Evolutionary conservation across 257 asterid genomes (phyloP).

Genomic region (Penstemon newberryi): DNA sequence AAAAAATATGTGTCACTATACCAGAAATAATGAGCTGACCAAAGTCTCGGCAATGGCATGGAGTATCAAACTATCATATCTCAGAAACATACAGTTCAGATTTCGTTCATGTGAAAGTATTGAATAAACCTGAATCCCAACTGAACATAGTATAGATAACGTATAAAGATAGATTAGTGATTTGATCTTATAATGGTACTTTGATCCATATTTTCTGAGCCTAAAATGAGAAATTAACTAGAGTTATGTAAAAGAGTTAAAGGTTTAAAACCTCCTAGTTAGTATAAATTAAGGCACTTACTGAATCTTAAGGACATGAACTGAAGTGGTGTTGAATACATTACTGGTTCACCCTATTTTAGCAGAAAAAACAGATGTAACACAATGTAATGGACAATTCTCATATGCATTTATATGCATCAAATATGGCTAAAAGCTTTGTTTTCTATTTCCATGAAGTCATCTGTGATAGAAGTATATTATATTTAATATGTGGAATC

Average conservation of each 20-base stretch:
- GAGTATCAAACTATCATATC: no score
- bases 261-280: not conserved
- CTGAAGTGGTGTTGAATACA: not conserved
- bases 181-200: not conserved
- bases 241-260: not conserved
- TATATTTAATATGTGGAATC: not conserved
- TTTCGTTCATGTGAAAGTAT: no score
- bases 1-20: no score
- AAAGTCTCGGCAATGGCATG: no score
- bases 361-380: not conserved
- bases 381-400: not conserved
- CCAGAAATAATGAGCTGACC: no score
- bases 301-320: slow-evolving; percentile 2
- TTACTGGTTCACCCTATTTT: not conserved
- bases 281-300: not conserved
- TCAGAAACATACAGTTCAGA: no score
- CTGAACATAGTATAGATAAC: no score
- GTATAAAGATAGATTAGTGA: not conserved
- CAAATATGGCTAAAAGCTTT: not conserved
- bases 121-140: no score
- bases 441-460: not conserved
- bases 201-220: not conserved
- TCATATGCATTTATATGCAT: slow-evolving; percentile 5
- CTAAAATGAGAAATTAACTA: not conserved
- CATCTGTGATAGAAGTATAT: not conserved